Evolutionary conservation across 305 asterid genomes (phyloP), one percentile per base, ranked within the genome.

Genomic region (Petunia hybrid): DNA sequence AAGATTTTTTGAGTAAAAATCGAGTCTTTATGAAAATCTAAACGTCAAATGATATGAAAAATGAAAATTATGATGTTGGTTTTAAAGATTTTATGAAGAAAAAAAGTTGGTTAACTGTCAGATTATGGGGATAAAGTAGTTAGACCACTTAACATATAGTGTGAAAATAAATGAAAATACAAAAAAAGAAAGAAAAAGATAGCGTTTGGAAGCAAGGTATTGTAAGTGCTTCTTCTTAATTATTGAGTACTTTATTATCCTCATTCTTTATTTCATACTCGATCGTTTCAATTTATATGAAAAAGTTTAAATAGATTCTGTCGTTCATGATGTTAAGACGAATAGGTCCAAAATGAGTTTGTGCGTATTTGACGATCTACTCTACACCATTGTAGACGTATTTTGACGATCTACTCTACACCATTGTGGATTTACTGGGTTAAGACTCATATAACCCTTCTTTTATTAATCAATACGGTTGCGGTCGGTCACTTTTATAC

Each of bases 91-190:
- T 46, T 46, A 2, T 5, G 60, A 46, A 31, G 7, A 3, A 70
- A 22, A 70, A 63, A 5, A 70, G 6, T 70, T 46, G 42, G 61
- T 56, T 46, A 46, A 46, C 61, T 70, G 77, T 10, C 77, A 70
- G 10, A 46, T 31, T 9, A 45, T 46, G 51, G 43, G 60, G 6
- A 9, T 8, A 9, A 46, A 70, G 3, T 48, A 35, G 31, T 45
- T 10, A 22, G 31, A 2, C 43, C 60, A 70, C 22, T 5, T 22
- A 12, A 9, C 41, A 16, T 22, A 16, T 45, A 70, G 56, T 10
- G 31, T 43, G 41, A 10, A 4, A 38, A 51, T 7, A 4, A 16
- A 42, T n/a, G 1, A 12, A 63, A 2, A 63, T 36, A n/a, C n/a
- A 12, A 63, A 1, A 4, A 36, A 8, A 22, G 3, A 6, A 4